Evolutionary conservation across 2,329 filamentous ascomycete genomes (phyloP), one percentile per base, ranked within the genome.

Genomic region (Fusarium lyarnte): DNA sequence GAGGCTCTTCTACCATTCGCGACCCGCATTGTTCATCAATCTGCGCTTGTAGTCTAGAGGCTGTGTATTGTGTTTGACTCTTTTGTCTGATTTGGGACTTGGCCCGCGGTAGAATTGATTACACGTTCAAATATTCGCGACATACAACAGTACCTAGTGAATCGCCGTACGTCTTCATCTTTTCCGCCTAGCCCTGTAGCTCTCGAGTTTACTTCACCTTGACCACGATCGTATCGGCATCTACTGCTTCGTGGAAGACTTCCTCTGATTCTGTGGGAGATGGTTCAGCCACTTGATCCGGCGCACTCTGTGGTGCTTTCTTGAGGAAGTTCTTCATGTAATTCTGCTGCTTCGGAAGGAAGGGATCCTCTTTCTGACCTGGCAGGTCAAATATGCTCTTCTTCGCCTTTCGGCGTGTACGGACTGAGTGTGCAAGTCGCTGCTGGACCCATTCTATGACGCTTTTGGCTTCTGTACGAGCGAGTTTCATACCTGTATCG

Each of bases 381-480:
- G 67, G 76, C 8, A 82, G 29, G 33, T 86, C 85, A 72, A 87
- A 89, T 8, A 89, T 84, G 72, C 83, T 87, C 65, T 84, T 85
- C 76, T 87, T 89, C 16, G 84, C 85, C 54, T 84, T 86, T 49
- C 84, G 86, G 73, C 87, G 88, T 16, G 92, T 93, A 53, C 94
- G 87, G 52, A 95, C 91, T 6, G 89, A 87, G 78, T 92, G 90
- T 51, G 90, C 82, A 19, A 98, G 84, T 61, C 95, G 89, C 76
- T 93, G 90, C 65, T 91, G 87, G n/a, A 97, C 83, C 63, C 90
- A 87, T 76, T 97, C 92, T 42, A 97, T 85, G 16, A 87, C 86
- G 59, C 90, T 90, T 81, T 97, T 97, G 17, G 93, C 90, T 77
- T 97, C 90, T 35, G 93, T 92, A 35, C 93, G 88, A 21, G 88